Percentiles rank a stretch among this genome's conserved stretches.
These are phyloP conservation scores for Gaertneriomyces semiglobifer DNA, from an alignment of 192 early-diverging fungal species.

Conservation along the genomic window DNA sequence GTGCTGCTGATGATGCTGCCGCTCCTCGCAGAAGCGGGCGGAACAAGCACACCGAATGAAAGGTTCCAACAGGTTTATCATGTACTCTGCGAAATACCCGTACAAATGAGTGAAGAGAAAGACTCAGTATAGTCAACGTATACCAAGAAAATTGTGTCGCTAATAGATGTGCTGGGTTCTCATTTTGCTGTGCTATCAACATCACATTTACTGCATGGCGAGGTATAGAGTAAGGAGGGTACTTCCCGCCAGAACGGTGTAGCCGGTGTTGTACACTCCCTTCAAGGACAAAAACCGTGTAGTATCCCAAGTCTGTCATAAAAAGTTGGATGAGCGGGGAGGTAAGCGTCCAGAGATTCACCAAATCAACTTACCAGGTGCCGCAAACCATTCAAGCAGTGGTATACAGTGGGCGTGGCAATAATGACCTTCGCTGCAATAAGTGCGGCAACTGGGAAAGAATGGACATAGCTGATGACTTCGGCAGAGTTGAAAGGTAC, in stretches of 20 bases:
- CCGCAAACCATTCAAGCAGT: constrained; percentile 80
- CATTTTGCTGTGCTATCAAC: too few relatives aligned
- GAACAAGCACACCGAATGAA: too few relatives aligned
- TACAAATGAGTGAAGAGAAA: too few relatives aligned
- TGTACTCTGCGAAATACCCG: too few relatives aligned
- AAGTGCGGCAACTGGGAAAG: constrained; percentile 63
- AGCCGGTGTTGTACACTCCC: constrained; percentile 81
- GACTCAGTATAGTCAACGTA: too few relatives aligned
- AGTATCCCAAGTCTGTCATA: constrained; percentile 75
- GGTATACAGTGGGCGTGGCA: constrained; percentile 73
- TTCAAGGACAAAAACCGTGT: constrained; percentile 63
- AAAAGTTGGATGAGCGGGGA: background rate
- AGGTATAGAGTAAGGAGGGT: constrained; percentile 35
- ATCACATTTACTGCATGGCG: constrained; percentile 18
- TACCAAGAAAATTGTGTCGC: too few relatives aligned
- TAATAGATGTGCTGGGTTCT: too few relatives aligned
- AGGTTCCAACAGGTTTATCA: too few relatives aligned
- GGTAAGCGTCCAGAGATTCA: background rate
- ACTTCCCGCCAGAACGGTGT: constrained; percentile 65
- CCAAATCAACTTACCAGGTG: constrained; percentile 65
- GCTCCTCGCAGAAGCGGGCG: too few relatives aligned
- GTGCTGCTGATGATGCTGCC: too few relatives aligned
- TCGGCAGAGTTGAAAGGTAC: constrained; percentile 68
- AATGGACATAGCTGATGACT: constrained; percentile 62
- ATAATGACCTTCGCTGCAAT: constrained; percentile 70